phyloP scores from a whole-genome alignment of 2,329 filamentous ascomycete species.

The Curvularia spicifera region DNA sequence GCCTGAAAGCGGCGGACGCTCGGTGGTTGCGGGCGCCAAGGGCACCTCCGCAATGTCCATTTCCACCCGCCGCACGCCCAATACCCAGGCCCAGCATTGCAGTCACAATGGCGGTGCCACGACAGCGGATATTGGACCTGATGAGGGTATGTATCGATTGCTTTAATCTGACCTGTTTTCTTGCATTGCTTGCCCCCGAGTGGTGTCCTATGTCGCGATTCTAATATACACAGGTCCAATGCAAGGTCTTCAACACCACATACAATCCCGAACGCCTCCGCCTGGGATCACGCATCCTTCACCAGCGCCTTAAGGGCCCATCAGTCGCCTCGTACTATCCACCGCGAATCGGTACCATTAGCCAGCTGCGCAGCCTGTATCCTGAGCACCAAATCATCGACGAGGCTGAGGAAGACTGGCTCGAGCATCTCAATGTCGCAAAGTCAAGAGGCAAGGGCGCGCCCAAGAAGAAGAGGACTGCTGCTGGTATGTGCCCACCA shows the following conservation, averaged over 20 bases:
- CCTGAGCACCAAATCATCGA: slow-evolving; percentile 73
- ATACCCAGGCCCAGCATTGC: slow-evolving; percentile 9
- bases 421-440: slow-evolving; percentile 67
- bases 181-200: too few relatives aligned
- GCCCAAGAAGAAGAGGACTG: slow-evolving; percentile 84
- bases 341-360: slow-evolving; percentile 71
- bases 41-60: slow-evolving; percentile 18
- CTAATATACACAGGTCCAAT: slow-evolving; percentile 71
- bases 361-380: slow-evolving; percentile 75
- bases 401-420: slow-evolving; percentile 77
- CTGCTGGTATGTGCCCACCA: slow-evolving; percentile 50
- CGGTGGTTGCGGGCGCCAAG: slow-evolving; percentile 23
- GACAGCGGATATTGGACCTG: slow-evolving; percentile 67
- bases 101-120: slow-evolving; percentile 58
- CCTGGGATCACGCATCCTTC: slow-evolving; percentile 89
- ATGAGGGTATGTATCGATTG: slow-evolving; percentile 68
- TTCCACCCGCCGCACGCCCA: slow-evolving; percentile 21
- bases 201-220: not conserved
- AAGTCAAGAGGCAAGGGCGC: slow-evolving; percentile 77
- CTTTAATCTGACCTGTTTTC: not conserved
- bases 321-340: slow-evolving; percentile 88
- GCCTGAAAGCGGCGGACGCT: slow-evolving; percentile 5
- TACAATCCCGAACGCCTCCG: slow-evolving; percentile 86
- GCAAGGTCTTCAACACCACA: slow-evolving; percentile 86
- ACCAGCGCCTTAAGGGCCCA: slow-evolving; percentile 85